Base-by-base conservation (phyloP, 2,329 filamentous ascomycete species). In the Paecilomyces variotii region DNA sequence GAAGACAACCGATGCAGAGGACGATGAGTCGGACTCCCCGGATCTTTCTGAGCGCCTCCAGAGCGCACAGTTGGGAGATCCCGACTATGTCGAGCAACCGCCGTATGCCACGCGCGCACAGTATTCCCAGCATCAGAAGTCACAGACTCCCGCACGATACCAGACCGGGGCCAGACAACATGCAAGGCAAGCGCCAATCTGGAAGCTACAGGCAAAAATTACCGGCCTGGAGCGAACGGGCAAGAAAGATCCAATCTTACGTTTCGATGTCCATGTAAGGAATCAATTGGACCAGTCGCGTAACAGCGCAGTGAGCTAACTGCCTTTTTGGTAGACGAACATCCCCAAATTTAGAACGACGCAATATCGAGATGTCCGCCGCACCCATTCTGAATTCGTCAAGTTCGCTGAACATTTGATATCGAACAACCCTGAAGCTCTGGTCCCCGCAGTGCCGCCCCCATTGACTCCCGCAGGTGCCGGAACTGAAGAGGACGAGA, bases 311-410 rank as follows among this genome's bases (percentile, higher is more conserved):
- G 19, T 25, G n/a, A 55, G 32, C 61, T 62, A 45, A 62, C 50
- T 24, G 19, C 19, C 19, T 25, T 25, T n/a, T 19, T 50, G 53
- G 26, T 61, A 99, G 94, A 99, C 94, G 64, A 99, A 99, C 76
- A 88, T 99, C n/a, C 92, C 93, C 56, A 93, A 93, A 66, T 99
- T 97, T 76, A 86, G 94, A 67, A 99, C 94, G 0, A 99, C 94
- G 4, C 94, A 99, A 74, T 99, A 97, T 78, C 91, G 94, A 70
- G 94, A 99, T 75, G 91, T 99, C 64, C 89, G 94, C 67, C 90
- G 94, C 61, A 88, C 95, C 61, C 94, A 99, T 76, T 91, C 90
- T 54, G 94, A 99, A 72, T 99, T 99, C 69, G 83, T 90, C 63
- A 99, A 97, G 76, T 87, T 99, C n/a, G 91, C 89, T 58, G 90